Base-by-base conservation (phyloP, 23 red algal species). In the Gracilaria gracilis region DNA sequence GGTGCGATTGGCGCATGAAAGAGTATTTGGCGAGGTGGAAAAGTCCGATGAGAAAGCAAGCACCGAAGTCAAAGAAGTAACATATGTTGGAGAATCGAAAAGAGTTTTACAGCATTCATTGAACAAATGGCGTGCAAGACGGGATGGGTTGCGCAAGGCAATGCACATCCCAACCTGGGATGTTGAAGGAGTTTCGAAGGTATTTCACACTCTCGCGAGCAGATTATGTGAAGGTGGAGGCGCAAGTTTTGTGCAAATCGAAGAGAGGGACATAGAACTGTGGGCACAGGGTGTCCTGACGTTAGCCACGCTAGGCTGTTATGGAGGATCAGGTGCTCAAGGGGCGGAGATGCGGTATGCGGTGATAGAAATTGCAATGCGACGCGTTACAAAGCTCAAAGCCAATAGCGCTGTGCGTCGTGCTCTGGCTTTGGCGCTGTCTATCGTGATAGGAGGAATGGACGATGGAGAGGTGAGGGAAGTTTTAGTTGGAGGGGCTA, bases 211-310 rank as follows among this genome's bases (percentile, higher is more conserved):
- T 35, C 36, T 90, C 9, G 72, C 76, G 75, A 54, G 64, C 36
- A 57, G 87, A 65, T 49, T 90, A 9, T 79, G 71, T 33, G 87
- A 80, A 54, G 87, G 87, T 46, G 87, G 87, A 15, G 87, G 87
- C 0, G 87, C 87, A 38, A 74, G 74, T 32, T 90, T 90, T 81
- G 57, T 90, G 23, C 49, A 80, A 51, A 44, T 90, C 28, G 58
- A 54, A 62, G 87, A 38, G 58, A 29, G 74, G 38, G 87, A 90
- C 87, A 34, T 37, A 35, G 67, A 81, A 44, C 42, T 90, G 24
- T 90, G 87, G 87, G 87, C 71, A 13, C 54, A 90, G 38, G 87
- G 74, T 29, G 58, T 90, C 35, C 48, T 90, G 0, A 90, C 87
- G 59, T 71, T 90, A 35, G 74, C 65, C 20, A 61, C 71, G 38